phyloP scores from a whole-genome alignment of 257 asterid species.

The Cinchona pubescens region DNA sequence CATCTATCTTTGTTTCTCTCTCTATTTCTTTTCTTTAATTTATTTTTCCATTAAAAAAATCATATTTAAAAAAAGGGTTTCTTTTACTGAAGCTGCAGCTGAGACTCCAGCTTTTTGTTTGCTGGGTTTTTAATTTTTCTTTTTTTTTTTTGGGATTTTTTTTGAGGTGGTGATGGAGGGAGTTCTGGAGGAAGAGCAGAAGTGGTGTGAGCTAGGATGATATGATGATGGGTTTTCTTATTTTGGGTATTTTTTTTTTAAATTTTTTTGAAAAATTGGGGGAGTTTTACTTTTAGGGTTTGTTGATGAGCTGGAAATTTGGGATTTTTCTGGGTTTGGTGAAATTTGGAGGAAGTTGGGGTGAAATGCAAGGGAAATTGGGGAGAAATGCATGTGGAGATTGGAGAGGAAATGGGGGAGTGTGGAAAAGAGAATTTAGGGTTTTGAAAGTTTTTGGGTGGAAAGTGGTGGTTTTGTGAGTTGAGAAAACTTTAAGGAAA shows the following conservation, averaged over 20 bases:
- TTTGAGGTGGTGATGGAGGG: slow-evolving; percentile 32
- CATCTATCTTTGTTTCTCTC: neutral
- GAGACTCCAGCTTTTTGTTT: slow-evolving; percentile 23
- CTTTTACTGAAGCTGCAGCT: slow-evolving; percentile 25
- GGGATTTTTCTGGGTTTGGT: slow-evolving; percentile 17
- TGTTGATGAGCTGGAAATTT: slow-evolving; percentile 21
- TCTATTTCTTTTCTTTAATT: neutral
- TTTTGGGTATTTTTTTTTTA: neutral
- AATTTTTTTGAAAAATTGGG: neutral
- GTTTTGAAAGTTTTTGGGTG: slow-evolving; percentile 23
- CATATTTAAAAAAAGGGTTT: slow-evolving; percentile 21
- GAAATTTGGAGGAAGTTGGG: slow-evolving; percentile 16
- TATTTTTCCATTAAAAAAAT: slow-evolving; percentile 11
- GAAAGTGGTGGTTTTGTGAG: slow-evolving; percentile 20
- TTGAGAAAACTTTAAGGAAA: slow-evolving; percentile 17
- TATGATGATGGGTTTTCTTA: slow-evolving; percentile 15
- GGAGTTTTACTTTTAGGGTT: slow-evolving; percentile 13
- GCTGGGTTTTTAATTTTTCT: neutral
- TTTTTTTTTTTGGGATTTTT: neutral
- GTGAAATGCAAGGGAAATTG: slow-evolving; percentile 17
- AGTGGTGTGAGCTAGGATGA: slow-evolving; percentile 31
- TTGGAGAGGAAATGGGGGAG: slow-evolving; percentile 22
- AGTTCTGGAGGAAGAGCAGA: slow-evolving; percentile 21
- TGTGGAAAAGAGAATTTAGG: slow-evolving; percentile 24
- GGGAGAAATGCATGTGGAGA: slow-evolving; percentile 22